phyloP scores from a whole-genome alignment of 2,329 filamentous ascomycete genomes.

The Neonectria neomacrospora region DNA sequence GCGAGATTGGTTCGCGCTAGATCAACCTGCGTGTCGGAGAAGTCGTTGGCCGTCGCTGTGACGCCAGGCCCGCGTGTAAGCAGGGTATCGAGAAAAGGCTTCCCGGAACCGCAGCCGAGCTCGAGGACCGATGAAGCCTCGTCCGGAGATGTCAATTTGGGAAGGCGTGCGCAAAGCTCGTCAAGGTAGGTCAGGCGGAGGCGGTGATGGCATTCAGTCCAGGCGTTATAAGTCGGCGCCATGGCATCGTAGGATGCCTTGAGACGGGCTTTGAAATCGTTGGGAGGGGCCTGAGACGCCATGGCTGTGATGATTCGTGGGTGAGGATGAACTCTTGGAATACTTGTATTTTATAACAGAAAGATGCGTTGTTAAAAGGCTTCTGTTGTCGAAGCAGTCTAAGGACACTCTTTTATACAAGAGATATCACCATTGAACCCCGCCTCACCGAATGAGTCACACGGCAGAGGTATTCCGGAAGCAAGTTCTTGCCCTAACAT shows the following conservation, averaged over 20 bases:
- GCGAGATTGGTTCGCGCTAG: slow-evolving; percentile 16
- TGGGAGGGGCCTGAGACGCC: too few species aligned
- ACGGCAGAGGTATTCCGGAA: too few species aligned
- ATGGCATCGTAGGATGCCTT: slow-evolving; percentile 7
- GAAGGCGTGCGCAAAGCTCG: not conserved
- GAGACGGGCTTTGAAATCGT: too few species aligned
- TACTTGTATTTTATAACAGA: too few species aligned
- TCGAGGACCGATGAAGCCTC: slow-evolving; percentile 4
- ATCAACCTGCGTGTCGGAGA: slow-evolving; percentile 16
- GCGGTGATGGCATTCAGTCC: slow-evolving; percentile 17
- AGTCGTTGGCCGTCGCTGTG: slow-evolving; percentile 18
- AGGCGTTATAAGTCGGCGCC: slow-evolving; percentile 26
- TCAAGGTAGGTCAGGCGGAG: slow-evolving; percentile 15
- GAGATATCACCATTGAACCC: too few species aligned
- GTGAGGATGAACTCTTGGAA: too few species aligned
- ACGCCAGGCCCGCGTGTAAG: not conserved
- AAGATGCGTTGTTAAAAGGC: too few species aligned
- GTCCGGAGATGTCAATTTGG: not conserved
- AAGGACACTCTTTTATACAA: too few species aligned
- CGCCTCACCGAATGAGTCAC: too few species aligned
- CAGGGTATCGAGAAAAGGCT: slow-evolving; percentile 14
- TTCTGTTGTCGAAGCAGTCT: too few species aligned
- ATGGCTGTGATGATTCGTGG: too few species aligned
- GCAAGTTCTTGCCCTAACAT: too few species aligned
- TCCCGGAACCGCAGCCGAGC: slow-evolving; percentile 27